Evolutionary conservation across 208 protist species (phyloP).

Genomic region (Trypanosoma congolense): DNA sequence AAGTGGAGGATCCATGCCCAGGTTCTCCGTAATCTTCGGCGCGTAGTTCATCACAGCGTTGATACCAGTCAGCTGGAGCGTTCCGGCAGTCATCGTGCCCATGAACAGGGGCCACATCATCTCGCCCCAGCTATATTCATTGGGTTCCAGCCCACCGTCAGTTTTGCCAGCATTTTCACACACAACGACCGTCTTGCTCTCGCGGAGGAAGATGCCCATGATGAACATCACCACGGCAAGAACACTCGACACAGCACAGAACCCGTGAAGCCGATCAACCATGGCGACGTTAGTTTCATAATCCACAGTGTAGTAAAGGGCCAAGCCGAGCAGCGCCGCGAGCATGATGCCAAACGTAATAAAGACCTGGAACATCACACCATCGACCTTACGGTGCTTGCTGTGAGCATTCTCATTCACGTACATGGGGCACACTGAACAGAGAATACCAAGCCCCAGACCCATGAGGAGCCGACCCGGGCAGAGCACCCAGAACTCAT

Average conservation of each 20-base stretch:
- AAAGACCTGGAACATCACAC: constrained; percentile 77
- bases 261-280: constrained; percentile 43
- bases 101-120: constrained; percentile 52
- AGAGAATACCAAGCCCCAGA: constrained; percentile 13
- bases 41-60: constrained; percentile 88
- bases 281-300: constrained; percentile 37
- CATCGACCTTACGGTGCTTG: constrained; percentile 47
- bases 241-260: constrained; percentile 61
- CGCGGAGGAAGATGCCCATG: constrained; percentile 31
- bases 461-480: constrained; percentile 65
- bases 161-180: constrained; percentile 16
- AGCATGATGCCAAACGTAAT: constrained; percentile 83
- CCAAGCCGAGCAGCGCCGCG: constrained; percentile 59
- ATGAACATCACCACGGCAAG: constrained; percentile 47
- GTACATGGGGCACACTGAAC: constrained; percentile 61
- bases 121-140: constrained; percentile 45
- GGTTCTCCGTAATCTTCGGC: constrained; percentile 62
- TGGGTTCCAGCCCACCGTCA: constrained; percentile 23
- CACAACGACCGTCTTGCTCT: constrained; percentile 6
- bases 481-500: constrained; percentile 65
- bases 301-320: constrained; percentile 40
- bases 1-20: constrained; percentile 56
- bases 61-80: constrained; percentile 81
- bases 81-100: constrained; percentile 42
- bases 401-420: constrained; percentile 57